Evolutionary conservation across 1,284 basidiomycete species (phyloP), one percentile per base, ranked within the genome.

Genomic region (Irpex rosettiformis): DNA sequence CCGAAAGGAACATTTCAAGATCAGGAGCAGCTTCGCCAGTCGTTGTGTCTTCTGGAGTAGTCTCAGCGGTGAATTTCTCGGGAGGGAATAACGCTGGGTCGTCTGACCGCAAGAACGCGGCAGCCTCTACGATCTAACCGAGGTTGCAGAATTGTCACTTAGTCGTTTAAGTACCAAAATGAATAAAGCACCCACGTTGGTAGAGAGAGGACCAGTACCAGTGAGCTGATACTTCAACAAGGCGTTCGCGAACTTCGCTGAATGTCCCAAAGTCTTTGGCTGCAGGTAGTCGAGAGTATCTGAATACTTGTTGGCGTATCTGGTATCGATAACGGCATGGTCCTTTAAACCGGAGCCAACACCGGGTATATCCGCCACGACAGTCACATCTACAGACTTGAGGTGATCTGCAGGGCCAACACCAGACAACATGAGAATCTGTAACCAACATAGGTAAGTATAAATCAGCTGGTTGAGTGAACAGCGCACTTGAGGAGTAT

Each of bases 341-440:
- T 90, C 87, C 59, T 75, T 73, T 22, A 88, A 77, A 64, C 86
- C 77, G 2, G 76, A 69, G 10, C 87, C 85, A 6, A 58, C 57
- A 3, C 57, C 57, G 8, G 52, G 43, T 8, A 58, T 43, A 25
- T 58, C 57, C 1, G 77, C 69, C 1, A 86, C 65, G 13, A 86
- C 69, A 0, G 79, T 74, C 28, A 89, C 84, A 6, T 67, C 64
- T 58, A 80, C 73, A 37, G 73, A 67, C 8, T 72, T 62, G 16
- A 90, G 77, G 18, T 87, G 77, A n/a, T 74, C 70, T 2, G 76
- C 75, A 21, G 85, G 82, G 0, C 88, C 88, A 24, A 90, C 69
- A 3, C 89, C 89, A 16, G 85, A 88, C 30, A 89, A 76, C 76
- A 90, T 79, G 13, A 93, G 78, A 43, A 92, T 80, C 76, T 91